Percentiles rank a stretch among this genome's conserved stretches.
These are phyloP conservation scores for Alternaria sp. DNA, from an alignment of 2,329 filamentous ascomycete species.

Conservation along the genomic window DNA sequence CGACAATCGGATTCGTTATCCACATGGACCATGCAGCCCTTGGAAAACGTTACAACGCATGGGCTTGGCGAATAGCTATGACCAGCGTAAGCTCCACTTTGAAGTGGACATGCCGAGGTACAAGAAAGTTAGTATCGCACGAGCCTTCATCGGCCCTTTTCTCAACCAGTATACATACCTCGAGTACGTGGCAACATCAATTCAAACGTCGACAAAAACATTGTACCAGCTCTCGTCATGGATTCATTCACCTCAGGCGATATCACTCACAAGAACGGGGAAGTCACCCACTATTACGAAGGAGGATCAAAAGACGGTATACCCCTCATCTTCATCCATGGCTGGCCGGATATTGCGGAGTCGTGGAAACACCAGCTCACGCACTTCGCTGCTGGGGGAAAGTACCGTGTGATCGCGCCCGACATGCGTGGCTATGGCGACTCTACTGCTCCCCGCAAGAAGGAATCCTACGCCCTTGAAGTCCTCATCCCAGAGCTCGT, in stretches of 20 bases:
- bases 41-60: no score
- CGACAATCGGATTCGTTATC: neutral
- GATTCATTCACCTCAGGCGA: constrained; percentile 24
- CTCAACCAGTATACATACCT: neutral
- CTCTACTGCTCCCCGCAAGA: constrained; percentile 38
- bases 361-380: constrained; percentile 48
- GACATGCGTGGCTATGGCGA: constrained; percentile 51
- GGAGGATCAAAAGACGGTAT: constrained; percentile 30
- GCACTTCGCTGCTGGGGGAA: constrained; percentile 40
- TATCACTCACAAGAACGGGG: constrained; percentile 30
- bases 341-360: constrained; percentile 49
- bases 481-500: constrained; percentile 39
- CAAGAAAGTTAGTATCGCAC: neutral
- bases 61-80: no score
- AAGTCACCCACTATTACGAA: constrained; percentile 37
- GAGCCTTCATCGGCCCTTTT: neutral
- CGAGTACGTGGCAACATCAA: neutral
- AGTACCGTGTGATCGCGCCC: constrained; percentile 33
- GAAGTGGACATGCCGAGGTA: neutral
- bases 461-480: constrained; percentile 43
- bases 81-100: neutral
- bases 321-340: constrained; percentile 39
- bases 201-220: neutral
- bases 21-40: neutral
- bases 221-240: constrained; percentile 7